Percentiles rank a stretch among this genome's conserved stretches.
Conservation (phyloP, 371 early-diverging fungal genomes). For the Lichtheimia ramosa region DNA sequence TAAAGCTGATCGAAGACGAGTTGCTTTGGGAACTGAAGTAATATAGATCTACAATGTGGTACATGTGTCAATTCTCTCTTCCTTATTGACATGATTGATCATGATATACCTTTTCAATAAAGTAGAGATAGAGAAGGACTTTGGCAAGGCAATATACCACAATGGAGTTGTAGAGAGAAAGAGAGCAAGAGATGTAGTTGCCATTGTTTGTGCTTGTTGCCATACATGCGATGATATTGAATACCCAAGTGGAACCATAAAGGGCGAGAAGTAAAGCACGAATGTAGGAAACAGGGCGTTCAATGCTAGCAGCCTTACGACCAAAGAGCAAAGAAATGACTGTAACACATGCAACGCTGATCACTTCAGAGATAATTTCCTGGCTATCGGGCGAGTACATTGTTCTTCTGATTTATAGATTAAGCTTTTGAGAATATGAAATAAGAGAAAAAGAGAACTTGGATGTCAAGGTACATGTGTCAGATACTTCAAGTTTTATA, state of each 20-base stretch:
- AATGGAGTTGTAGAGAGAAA: constrained; percentile 37
- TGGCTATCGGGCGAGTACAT: constrained; percentile 32
- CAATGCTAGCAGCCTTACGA: constrained; percentile 35
- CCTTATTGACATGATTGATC: too few relatives aligned
- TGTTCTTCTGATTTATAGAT: not conserved
- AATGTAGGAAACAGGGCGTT: constrained; percentile 37
- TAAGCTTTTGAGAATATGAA: constrained; percentile 6
- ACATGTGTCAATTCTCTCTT: too few relatives aligned
- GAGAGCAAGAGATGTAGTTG: constrained; percentile 33
- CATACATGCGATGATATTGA: constrained; percentile 34
- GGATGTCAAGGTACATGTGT: not conserved
- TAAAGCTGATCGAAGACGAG: constrained; percentile 19
- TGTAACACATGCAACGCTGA: constrained; percentile 35
- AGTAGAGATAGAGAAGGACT: constrained; percentile 40
- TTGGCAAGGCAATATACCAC: constrained; percentile 36
- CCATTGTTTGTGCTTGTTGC: constrained; percentile 40
- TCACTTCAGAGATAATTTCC: constrained; percentile 31
- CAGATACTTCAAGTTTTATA: not conserved
- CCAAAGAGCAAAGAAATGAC: constrained; percentile 44
- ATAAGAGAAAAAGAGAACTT: constrained; percentile 2
- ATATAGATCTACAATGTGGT: constrained; percentile 18
- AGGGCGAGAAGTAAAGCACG: constrained; percentile 35
- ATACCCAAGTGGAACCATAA: constrained; percentile 34
- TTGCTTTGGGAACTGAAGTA: constrained; percentile 22
- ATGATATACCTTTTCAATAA: constrained; percentile 43